Base-by-base conservation (phyloP, 2,329 filamentous ascomycete species). In the Alternaria atra region DNA sequence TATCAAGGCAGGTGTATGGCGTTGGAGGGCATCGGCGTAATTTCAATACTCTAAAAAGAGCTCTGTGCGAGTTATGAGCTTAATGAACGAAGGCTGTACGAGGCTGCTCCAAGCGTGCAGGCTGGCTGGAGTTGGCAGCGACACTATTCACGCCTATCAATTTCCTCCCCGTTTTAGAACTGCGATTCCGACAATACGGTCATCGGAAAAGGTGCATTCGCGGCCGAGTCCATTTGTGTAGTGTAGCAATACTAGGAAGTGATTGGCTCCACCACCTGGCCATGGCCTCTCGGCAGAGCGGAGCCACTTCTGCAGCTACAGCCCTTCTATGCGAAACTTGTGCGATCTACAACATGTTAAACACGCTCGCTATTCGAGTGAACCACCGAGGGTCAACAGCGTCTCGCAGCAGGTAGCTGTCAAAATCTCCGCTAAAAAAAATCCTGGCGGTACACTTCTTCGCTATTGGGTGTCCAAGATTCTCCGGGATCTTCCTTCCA, bases 181-280 rank as follows among this genome's bases (percentile, higher is more conserved):
- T 39, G 23, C 34, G 25, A 50, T 68, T 68, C 75, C 74, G 67
- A 61, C 47, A 43, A 50, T 47, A 50, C 69, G 76, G 75, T 74
- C 67, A 69, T 68, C 69, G 74, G 72, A 68, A 67, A 61, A 56
- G 46, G 61, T 70, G 70, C 70, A 74, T 76, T 70, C 66, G 68
- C 65, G 67, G 61, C 58, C 63, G 58, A 56, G 56, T 54, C 62
- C 50, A 53, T 54, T 55, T 58, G 69, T 67, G 63, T 62, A 61
- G 65, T 68, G 65, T 62, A 64, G 57, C 54, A 64, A 64, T 61
- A 61, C 53, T 56, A 20, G 56, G 17, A 44, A 55, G 61, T 66
- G 65, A 74, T 66, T 68, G 61, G 70, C 60, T 51, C 61, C 55
- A 55, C 55, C 39, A 23, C 39, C 10, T 42, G 27, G 52, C 43